A percentile compares a stretch with the other conserved stretches of the same genome.
Conservation (phyloP, 176 grass and related monocot species). For the Coix lacrymajobi region DNA sequence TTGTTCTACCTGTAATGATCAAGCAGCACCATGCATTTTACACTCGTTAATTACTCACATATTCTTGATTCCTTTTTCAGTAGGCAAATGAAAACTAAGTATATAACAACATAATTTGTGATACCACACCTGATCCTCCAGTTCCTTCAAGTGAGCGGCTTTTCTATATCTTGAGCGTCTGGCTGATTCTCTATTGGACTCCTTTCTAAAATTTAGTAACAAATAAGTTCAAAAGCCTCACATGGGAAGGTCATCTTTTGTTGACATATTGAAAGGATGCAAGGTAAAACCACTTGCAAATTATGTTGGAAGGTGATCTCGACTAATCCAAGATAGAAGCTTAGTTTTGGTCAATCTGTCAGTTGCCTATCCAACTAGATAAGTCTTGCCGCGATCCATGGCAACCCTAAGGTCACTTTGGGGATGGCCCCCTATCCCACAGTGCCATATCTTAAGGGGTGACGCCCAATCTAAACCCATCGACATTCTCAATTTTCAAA, state of each 20-base stretch:
- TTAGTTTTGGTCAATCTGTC: too few relatives aligned
- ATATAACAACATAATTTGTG: not conserved
- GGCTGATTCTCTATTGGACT: conserved; percentile 82
- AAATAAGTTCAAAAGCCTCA: not conserved
- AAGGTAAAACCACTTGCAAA: not conserved
- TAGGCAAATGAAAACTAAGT: not conserved
- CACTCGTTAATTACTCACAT: not conserved
- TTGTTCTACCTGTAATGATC: conserved; percentile 41
- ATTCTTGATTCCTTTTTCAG: not conserved
- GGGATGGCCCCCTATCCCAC: too few relatives aligned
- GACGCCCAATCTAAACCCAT: too few relatives aligned
- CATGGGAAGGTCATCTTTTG: not conserved
- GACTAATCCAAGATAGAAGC: too few relatives aligned
- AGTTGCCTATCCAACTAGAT: too few relatives aligned
- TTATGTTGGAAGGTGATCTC: too few relatives aligned
- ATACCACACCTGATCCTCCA: conserved; percentile 57
- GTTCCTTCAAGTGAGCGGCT: conserved; percentile 67
- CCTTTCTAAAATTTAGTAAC: conserved; percentile 45
- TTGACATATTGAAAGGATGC: not conserved
- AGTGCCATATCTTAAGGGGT: too few relatives aligned
- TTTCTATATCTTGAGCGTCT: conserved; percentile 82
- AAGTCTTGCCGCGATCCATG: too few relatives aligned
- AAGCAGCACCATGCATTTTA: not conserved
- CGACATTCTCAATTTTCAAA: too few relatives aligned
- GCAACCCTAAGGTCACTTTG: too few relatives aligned